Conservation (phyloP, 148 eudicot genomes). For the Fallopia convolvulus region DNA sequence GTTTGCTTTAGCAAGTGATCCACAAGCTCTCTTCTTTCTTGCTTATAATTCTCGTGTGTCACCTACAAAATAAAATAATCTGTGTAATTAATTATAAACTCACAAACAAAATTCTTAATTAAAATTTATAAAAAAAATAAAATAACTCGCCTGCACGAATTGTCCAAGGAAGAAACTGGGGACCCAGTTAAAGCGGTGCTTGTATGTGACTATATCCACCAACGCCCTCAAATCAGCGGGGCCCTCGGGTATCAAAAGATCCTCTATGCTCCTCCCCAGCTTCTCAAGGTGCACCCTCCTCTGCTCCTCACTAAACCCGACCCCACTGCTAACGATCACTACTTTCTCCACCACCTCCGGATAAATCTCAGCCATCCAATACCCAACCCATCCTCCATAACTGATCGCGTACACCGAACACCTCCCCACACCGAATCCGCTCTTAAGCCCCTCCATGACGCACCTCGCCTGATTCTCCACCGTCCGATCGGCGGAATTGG, state of each 20-base stretch:
- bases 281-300: slow-evolving; percentile 24
- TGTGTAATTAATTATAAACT: not conserved
- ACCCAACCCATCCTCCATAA: slow-evolving; percentile 67
- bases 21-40: slow-evolving; percentile 41
- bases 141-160: slow-evolving; percentile 28
- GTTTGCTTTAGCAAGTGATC: slow-evolving; percentile 28
- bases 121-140: too few relatives aligned
- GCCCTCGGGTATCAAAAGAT: slow-evolving; percentile 32
- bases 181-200: slow-evolving; percentile 22
- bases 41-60: slow-evolving; percentile 22
- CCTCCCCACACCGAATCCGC: slow-evolving; percentile 39
- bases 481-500: slow-evolving; percentile 29
- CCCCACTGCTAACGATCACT: slow-evolving; percentile 57
- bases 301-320: slow-evolving; percentile 35
- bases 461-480: slow-evolving; percentile 54
- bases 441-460: slow-evolving; percentile 36
- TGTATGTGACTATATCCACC: slow-evolving; percentile 17
- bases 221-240: slow-evolving; percentile 30
- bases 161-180: slow-evolving; percentile 35
- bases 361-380: slow-evolving; percentile 52
- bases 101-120: not conserved
- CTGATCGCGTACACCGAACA: slow-evolving; percentile 44
- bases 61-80: slow-evolving; percentile 14
- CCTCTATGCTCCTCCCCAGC: slow-evolving; percentile 19
- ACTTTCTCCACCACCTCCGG: slow-evolving; percentile 40